Base-by-base conservation (phyloP, 768 basidiomycete species). In the Auriculariales sp. region DNA sequence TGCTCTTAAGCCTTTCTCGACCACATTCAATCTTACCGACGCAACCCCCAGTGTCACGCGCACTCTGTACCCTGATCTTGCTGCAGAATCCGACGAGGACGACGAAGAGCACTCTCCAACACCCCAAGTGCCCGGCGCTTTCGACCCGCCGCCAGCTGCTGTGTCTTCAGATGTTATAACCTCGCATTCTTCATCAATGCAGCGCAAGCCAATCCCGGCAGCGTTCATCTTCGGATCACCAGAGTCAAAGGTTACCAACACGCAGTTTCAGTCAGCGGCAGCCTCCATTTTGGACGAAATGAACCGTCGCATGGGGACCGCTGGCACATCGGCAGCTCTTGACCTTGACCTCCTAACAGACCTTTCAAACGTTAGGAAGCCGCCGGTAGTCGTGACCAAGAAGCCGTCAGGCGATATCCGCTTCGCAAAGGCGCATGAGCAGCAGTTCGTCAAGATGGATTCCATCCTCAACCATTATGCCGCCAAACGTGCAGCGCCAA, bases 171-270 rank as follows among this genome's bases (percentile, higher is more conserved):
- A 27, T 5, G 32, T 55, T 10, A 54, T 56, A 15, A 54, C 63
- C 3, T 58, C 65, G 3, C 62, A 60, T 35, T 60, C 60, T 48
- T 39, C 53, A 12, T 51, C 57, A 5, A 33, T 55, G 19, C 50
- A 58, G 31, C 57, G 64, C 9, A 62, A 53, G 32, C 56, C 56
- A 46, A 4, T 44, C 39, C 60, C 28, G 50, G 62, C 72, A 22
- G 77, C 79, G 0, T 90, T 89, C 66, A 59, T 86, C 19, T 90
- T 90, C 56, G 86, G 86, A 24, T 88, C 86, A 0, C 81, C 84
- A 0, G 70, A 75, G 3, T 77, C 82, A 5, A 73, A 74, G 52
- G 71, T 75, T 36, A 77, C 80, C 28, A 79, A 83, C 54, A 63
- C 66, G n/a, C 74, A 81, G 47, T 89, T 90, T 64, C 72, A 70